A percentile compares a stretch with the other conserved stretches of the same genome.
These are phyloP conservation scores for Trichoderma gracile DNA, from an alignment of 2,329 filamentous ascomycete species.

Conservation along the genomic window DNA sequence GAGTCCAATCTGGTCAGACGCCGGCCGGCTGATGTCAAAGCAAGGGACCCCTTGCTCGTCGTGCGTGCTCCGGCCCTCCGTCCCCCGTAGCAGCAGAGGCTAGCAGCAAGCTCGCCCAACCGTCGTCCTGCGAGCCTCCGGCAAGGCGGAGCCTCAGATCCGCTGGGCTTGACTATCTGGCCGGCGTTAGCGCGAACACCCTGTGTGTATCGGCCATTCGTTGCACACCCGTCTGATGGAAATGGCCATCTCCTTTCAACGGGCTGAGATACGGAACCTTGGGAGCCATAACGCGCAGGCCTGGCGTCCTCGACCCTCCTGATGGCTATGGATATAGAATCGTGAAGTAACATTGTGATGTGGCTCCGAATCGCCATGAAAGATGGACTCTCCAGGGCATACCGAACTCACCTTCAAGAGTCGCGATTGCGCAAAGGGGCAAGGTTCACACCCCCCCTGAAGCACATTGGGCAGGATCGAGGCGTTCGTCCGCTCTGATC, in stretches of 20 bases:
- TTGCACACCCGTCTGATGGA: slow-evolving; percentile 1
- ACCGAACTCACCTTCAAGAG: too few species aligned
- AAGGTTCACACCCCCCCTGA: background rate
- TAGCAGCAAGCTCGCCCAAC: background rate
- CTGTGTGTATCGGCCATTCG: background rate
- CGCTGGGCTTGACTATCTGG: slow-evolving; percentile 16
- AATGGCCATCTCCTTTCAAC: background rate
- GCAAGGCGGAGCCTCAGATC: slow-evolving; percentile 20
- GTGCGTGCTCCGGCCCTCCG: background rate
- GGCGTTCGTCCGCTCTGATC: background rate
- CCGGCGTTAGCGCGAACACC: slow-evolving; percentile 23
- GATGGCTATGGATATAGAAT: too few species aligned
- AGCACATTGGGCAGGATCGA: background rate
- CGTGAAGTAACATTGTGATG: too few species aligned
- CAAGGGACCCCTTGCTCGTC: slow-evolving; percentile 2
- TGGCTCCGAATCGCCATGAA: too few species aligned
- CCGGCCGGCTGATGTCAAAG: slow-evolving; percentile 7
- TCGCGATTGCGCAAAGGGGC: background rate
- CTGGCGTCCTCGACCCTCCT: too few species aligned
- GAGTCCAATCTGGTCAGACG: background rate
- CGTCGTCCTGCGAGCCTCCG: slow-evolving; percentile 2
- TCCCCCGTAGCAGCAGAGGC: background rate
- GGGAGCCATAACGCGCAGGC: too few species aligned
- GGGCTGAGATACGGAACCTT: too few species aligned
- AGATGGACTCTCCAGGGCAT: too few species aligned